Base-by-base conservation (phyloP, 1,284 basidiomycete species). In the Leccinum griseonigrum region DNA sequence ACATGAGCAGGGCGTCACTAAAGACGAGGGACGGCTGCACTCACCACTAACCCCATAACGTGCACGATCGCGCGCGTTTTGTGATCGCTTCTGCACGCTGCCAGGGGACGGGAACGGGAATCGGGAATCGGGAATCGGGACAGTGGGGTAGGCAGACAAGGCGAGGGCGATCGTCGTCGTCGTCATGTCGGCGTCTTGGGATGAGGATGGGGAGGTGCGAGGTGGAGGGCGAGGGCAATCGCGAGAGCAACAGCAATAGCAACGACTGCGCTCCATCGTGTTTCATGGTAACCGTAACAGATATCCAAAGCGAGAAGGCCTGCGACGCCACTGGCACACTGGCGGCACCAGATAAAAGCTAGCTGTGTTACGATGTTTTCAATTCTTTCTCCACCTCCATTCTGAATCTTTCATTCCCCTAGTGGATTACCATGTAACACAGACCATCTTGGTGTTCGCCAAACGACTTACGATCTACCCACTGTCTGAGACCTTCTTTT, bases 1-100 rank as follows among this genome's bases (percentile, higher is more conserved):
- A 6, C 8, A 3, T 66, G 32, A 68, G 32, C 34, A 43, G n/a
- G 13, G 40, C 29, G 48, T 18, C 10, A 0, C 0, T 16, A n/a
- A 36, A 22, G 31, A 10, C 4, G 7, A 26, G 60, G 10, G n/a
- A 32, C 3, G 31, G 22, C 3, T 32, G 22, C 4, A 60, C 67
- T 55, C 43, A 79, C 79, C 76, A 62, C 74, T 74, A 31, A 80
- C 73, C 56, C 61, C 22, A 22, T 22, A 22, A 22, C 22, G 22
- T 22, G 22, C 22, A 22, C 22, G 22, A 22, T 22, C 22, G 22
- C 22, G 22, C 22, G 22, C 22, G 22, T 22, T 22, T 22, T 22
- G 22, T 22, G 22, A 22, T 22, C 22, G 22, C 22, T 22, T 22
- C 22, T 22, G 22, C 22, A 22, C 22, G 22, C 22, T 22, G 22